phyloP scores from a whole-genome alignment of 192 early-diverging fungal species.

The Coemansia sp. region DNA sequence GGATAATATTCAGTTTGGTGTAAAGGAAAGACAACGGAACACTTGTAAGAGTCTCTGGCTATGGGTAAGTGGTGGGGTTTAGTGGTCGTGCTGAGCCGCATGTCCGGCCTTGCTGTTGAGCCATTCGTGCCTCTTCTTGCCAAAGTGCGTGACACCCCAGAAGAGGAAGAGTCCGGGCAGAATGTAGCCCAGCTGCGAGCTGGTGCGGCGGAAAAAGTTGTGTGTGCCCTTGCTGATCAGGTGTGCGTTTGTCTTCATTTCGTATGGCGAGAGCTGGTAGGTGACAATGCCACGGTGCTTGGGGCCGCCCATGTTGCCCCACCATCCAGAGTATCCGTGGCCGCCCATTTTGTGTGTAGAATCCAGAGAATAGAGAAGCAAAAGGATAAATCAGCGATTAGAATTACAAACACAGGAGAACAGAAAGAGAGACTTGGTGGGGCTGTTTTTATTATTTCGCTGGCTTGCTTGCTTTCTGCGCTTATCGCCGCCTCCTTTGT shows the following conservation, averaged over 20 bases:
- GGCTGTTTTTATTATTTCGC: too few species aligned
- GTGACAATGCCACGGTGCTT: conserved; percentile 51
- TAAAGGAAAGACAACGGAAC: not conserved
- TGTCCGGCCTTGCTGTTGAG: conserved; percentile 52
- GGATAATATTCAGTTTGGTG: too few species aligned
- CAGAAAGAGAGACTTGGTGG: not conserved
- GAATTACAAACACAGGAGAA: too few species aligned
- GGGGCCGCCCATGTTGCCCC: conserved; percentile 47
- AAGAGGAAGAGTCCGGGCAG: conserved; percentile 42
- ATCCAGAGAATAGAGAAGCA: not conserved
- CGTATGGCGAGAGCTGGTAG: conserved; percentile 49
- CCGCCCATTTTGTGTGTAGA: conserved; percentile 25
- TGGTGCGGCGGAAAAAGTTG: conserved; percentile 49
- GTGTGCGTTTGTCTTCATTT: conserved; percentile 50
- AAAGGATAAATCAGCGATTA: not conserved
- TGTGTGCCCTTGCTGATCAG: conserved; percentile 49
- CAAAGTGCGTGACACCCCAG: conserved; percentile 42
- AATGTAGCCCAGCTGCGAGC: conserved; percentile 39
- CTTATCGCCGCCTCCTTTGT: too few species aligned
- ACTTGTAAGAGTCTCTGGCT: not conserved
- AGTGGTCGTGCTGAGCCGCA: conserved; percentile 31
- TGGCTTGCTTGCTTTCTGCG: too few species aligned
- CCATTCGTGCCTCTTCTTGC: conserved; percentile 49
- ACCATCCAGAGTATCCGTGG: conserved; percentile 50
- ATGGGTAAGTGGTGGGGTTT: conserved; percentile 16